A percentile compares a stretch with the other conserved stretches of the same genome.
Evolutionary conservation across 1,284 basidiomycete species (phyloP).

Genomic region (Mycosarcoma maydis): DNA sequence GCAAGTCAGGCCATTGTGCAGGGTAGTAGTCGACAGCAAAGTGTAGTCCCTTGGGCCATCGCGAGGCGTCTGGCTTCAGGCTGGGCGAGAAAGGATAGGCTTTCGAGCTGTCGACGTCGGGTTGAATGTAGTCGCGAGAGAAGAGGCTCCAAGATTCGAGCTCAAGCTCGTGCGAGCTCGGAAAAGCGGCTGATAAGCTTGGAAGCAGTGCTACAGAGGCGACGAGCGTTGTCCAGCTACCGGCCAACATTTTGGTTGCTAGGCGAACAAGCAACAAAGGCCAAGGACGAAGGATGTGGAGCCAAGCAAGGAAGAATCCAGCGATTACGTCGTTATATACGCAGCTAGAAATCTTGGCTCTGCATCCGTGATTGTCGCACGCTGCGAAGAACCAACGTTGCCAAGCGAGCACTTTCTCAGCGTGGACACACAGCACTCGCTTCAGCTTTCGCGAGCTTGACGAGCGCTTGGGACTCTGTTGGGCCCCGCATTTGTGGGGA

Average conservation of each 20-base stretch:
- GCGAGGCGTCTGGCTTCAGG: conserved; percentile 7
- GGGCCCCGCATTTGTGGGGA: conserved; percentile 22
- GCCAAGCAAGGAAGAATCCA: too few species aligned
- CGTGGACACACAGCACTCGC: too few species aligned
- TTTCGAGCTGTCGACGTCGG: conserved; percentile 64
- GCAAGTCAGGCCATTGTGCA: conserved; percentile 41
- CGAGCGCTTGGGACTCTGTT: too few species aligned
- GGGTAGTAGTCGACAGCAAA: conserved; percentile 57
- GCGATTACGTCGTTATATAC: too few species aligned
- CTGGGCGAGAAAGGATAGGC: conserved; percentile 11
- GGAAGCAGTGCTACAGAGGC: conserved; percentile 20
- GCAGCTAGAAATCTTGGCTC: too few species aligned
- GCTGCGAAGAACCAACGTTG: too few species aligned
- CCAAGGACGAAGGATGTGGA: too few species aligned
- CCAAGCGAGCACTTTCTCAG: too few species aligned
- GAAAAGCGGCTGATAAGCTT: conserved; percentile 14
- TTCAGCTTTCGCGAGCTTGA: too few species aligned
- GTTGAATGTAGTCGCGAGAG: conserved; percentile 95
- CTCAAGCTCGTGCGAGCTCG: conserved; percentile 22
- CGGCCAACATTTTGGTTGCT: conserved; percentile 18
- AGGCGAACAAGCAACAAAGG: too few species aligned
- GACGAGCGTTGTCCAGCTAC: conserved; percentile 22
- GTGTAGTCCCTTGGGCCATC: conserved; percentile 38
- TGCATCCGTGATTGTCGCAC: too few species aligned
- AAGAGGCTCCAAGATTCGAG: conserved; percentile 91